Percentiles rank a stretch among this genome's conserved stretches.
phyloP scores from a whole-genome alignment of 73 alveolate species.

The Symbiodinium natans region DNA sequence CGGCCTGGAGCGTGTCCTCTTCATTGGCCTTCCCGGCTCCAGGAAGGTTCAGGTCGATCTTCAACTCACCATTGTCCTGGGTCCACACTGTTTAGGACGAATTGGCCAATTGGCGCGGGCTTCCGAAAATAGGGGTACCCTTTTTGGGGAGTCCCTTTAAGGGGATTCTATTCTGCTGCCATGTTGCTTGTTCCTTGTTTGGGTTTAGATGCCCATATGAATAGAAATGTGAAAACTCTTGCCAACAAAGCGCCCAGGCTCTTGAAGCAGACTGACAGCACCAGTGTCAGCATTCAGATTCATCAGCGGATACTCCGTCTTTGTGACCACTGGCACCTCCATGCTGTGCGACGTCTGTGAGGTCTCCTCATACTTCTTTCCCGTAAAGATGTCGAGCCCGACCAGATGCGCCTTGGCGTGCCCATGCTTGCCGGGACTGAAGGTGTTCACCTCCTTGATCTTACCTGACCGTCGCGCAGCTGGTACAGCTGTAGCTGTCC shows the following conservation, averaged over 20 bases:
- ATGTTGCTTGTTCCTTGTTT: too few species aligned
- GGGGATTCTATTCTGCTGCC: too few species aligned
- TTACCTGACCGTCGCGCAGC: slow-evolving; percentile 20
- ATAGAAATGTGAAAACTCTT: background rate
- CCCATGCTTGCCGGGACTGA: slow-evolving; percentile 95
- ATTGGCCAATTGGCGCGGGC: too few species aligned
- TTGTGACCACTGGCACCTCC: slow-evolving; percentile 89
- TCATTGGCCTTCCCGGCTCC: slow-evolving; percentile 22
- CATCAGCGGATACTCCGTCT: slow-evolving; percentile 73
- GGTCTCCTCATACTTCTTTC: slow-evolving; percentile 93
- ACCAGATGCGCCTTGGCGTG: slow-evolving; percentile 94
- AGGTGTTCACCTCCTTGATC: slow-evolving; percentile 57
- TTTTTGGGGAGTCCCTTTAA: too few species aligned
- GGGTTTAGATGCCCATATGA: background rate
- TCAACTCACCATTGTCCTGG: slow-evolving; percentile 61
- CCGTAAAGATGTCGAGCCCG: slow-evolving; percentile 95
- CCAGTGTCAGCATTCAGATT: slow-evolving; percentile 64
- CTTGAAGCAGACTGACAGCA: background rate
- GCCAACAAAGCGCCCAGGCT: background rate
- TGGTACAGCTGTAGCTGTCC: background rate
- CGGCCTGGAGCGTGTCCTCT: slow-evolving; percentile 75
- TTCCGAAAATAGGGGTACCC: too few species aligned
- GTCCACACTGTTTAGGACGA: background rate
- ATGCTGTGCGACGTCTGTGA: slow-evolving; percentile 80
- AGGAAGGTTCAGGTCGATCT: slow-evolving; percentile 60